Conservation (phyloP, 163 green algal species). For the Scenedesmus sp. region DNA sequence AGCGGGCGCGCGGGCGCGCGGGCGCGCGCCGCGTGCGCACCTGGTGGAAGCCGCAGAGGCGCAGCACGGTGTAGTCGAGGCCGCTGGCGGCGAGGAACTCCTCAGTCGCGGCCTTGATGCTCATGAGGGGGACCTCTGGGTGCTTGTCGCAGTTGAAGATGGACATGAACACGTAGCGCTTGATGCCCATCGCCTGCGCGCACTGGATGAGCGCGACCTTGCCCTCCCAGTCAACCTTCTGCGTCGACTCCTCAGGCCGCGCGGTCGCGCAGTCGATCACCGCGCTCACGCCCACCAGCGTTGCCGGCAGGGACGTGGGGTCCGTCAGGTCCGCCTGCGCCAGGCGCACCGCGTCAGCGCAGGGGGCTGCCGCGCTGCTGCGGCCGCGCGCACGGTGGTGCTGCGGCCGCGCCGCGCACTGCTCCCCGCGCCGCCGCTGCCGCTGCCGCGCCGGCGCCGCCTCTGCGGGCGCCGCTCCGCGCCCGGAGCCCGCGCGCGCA, state of each 20-base stretch:
- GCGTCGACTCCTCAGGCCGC: constrained; percentile 85
- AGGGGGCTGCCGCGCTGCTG: no score
- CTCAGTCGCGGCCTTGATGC: constrained; percentile 96
- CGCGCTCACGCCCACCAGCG: constrained; percentile 94
- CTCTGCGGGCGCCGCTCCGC: no score
- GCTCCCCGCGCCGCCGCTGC: no score
- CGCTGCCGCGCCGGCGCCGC: no score
- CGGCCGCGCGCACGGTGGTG: no score
- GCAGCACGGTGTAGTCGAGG: constrained; percentile 94
- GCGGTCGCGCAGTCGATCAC: constrained; percentile 98
- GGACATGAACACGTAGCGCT: constrained; percentile 97
- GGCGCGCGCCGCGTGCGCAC: constrained; percentile 32
- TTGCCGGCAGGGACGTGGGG: constrained; percentile 89
- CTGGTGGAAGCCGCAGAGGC: constrained; percentile 98
- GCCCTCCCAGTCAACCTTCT: constrained; percentile 96
- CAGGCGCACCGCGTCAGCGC: background rate
- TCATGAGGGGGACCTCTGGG: constrained; percentile 97
- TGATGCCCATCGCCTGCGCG: constrained; percentile 95
- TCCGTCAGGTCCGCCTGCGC: constrained; percentile 95
- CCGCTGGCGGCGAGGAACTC: constrained; percentile 85
- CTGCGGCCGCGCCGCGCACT: no score
- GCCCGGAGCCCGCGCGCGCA: no score
- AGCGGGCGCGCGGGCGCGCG: no score
- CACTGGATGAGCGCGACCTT: constrained; percentile 98
- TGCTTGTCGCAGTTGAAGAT: constrained; percentile 97